Evolutionary conservation across 495 filamentous ascomycete genomes (phyloP).

Genomic region (Penicillium nucicola): DNA sequence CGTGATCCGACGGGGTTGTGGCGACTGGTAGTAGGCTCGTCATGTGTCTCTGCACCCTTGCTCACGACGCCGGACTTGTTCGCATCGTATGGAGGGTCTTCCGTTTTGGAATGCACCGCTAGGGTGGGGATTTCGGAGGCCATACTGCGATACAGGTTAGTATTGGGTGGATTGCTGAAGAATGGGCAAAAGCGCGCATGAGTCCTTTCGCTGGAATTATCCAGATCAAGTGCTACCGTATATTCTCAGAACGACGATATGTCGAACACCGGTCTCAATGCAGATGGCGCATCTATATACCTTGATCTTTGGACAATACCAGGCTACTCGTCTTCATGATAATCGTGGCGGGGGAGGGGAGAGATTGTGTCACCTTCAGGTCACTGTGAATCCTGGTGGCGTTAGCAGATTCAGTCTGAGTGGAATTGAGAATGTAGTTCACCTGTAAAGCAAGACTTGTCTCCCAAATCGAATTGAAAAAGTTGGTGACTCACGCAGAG

Average conservation of each 20-base stretch:
- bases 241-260: conserved; percentile 51
- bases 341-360: conserved; percentile 18
- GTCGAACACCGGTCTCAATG: conserved; percentile 52
- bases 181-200: conserved; percentile 42
- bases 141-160: conserved; percentile 36
- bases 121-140: conserved; percentile 28
- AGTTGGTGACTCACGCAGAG: not conserved
- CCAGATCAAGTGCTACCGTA: conserved; percentile 64
- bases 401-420: not conserved
- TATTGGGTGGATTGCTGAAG: not conserved
- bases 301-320: conserved; percentile 48
- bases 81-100: conserved; percentile 8
- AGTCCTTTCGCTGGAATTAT: conserved; percentile 62
- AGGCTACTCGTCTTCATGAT: conserved; percentile 45
- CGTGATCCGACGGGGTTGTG: conserved; percentile 24
- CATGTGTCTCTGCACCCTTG: conserved; percentile 19
- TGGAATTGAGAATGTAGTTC: not conserved
- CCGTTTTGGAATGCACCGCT: conserved; percentile 26
- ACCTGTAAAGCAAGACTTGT: not conserved
- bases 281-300: conserved; percentile 43
- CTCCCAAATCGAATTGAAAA: not conserved
- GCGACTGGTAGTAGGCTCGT: conserved; percentile 5
- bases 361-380: conserved; percentile 20
- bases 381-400: not conserved
- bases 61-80: conserved; percentile 6